Conservation (phyloP, 2,329 filamentous ascomycete genomes). For the Chrysosporium queenslandicum region DNA sequence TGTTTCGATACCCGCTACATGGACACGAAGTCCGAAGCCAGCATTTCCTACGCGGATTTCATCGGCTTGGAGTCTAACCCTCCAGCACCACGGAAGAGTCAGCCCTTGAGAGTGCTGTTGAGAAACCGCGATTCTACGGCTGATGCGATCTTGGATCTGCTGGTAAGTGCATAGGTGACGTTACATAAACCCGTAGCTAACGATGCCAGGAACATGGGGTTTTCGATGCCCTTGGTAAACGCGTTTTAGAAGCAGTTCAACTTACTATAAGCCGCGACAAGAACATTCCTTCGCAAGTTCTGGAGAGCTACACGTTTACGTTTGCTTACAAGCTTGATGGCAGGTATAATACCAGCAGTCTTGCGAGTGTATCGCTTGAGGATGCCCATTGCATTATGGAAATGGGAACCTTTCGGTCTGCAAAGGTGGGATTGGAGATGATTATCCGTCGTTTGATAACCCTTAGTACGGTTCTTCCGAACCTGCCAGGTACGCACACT, state of each 20-base stretch:
- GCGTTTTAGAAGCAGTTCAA: slow-evolving; percentile 38
- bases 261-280: slow-evolving; percentile 38
- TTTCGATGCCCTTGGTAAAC: slow-evolving; percentile 38
- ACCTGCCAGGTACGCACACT: slow-evolving; percentile 32
- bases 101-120: slow-evolving; percentile 34
- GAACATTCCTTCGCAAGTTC: slow-evolving; percentile 29
- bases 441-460: slow-evolving; percentile 36
- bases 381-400: slow-evolving; percentile 25
- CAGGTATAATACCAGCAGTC: slow-evolving; percentile 25
- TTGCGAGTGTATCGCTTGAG: slow-evolving; percentile 24
- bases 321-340: slow-evolving; percentile 35
- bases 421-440: slow-evolving; percentile 34
- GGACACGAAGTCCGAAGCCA: slow-evolving; percentile 22
- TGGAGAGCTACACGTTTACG: slow-evolving; percentile 43
- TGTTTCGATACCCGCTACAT: slow-evolving; percentile 29
- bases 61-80: slow-evolving; percentile 19
- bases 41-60: slow-evolving; percentile 25
- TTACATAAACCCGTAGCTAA: neutral
- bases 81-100: slow-evolving; percentile 18
- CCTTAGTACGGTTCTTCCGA: slow-evolving; percentile 31
- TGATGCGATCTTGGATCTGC: slow-evolving; percentile 39
- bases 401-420: slow-evolving; percentile 32
- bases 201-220: slow-evolving; percentile 39
- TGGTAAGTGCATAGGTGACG: slow-evolving; percentile 29
- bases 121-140: slow-evolving; percentile 33